phyloP scores from a whole-genome alignment of 2,329 filamentous ascomycete genomes.

The Tothia fuscella region DNA sequence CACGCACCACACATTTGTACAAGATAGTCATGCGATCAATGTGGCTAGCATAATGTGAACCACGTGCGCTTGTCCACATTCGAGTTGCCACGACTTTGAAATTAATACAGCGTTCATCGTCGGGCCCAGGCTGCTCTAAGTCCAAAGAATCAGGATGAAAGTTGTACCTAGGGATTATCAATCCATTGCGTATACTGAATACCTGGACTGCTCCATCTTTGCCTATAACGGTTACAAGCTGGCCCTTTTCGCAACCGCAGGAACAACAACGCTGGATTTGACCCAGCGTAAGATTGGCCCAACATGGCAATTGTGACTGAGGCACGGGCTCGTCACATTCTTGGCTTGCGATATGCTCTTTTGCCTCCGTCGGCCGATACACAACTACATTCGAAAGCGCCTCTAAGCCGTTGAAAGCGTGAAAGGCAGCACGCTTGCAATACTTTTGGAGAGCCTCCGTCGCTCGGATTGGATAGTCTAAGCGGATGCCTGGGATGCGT shows the following conservation, averaged over 20 bases:
- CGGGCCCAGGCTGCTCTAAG: background rate
- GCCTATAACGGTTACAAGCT: background rate
- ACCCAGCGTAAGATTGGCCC: conserved; percentile 2
- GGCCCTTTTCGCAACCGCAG: background rate
- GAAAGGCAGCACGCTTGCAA: background rate
- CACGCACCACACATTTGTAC: no score
- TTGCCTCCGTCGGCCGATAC: background rate
- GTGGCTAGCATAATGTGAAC: no score
- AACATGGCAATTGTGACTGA: no score
- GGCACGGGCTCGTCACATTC: no score
- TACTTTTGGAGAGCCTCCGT: background rate
- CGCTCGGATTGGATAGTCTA: background rate
- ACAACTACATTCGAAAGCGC: conserved; percentile 1
- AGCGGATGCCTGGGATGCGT: conserved; percentile 3
- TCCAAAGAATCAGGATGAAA: background rate
- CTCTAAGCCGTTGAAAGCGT: conserved; percentile 4
- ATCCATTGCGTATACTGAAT: conserved; percentile 3
- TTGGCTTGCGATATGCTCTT: background rate
- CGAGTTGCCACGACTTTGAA: no score
- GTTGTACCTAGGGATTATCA: background rate
- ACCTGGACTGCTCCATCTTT: conserved; percentile 2
- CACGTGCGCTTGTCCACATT: no score
- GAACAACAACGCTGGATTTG: background rate
- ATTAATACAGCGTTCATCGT: background rate
- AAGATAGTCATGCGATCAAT: no score